These are phyloP conservation scores for Fusarium robinianum DNA, from an alignment of 2,329 filamentous ascomycete genomes.

Conservation along the genomic window DNA sequence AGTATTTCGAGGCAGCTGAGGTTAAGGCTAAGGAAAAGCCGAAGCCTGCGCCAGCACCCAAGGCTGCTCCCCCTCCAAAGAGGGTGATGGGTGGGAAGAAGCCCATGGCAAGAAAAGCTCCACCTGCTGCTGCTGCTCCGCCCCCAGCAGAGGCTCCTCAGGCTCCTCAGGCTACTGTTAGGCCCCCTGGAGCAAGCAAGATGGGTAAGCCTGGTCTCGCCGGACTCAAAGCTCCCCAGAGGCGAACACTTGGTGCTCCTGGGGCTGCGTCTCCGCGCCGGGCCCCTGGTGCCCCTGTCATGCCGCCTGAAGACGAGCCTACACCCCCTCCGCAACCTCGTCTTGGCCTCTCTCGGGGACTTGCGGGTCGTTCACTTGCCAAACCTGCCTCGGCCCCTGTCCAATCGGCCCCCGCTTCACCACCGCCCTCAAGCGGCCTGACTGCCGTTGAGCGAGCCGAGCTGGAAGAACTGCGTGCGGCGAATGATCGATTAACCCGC, in stretches of 20 bases:
- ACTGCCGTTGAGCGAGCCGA: constrained; percentile 86
- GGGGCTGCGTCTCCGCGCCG: constrained; percentile 59
- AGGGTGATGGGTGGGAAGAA: constrained; percentile 52
- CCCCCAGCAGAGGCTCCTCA: constrained; percentile 57
- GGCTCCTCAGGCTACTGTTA: constrained; percentile 62
- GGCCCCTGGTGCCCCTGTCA: constrained; percentile 52
- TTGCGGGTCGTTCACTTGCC: constrained; percentile 82
- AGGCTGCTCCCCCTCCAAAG: constrained; percentile 55
- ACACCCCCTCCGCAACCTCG: constrained; percentile 65
- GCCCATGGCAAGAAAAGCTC: constrained; percentile 52
- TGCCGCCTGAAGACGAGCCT: constrained; percentile 61
- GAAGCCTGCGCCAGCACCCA: constrained; percentile 67
- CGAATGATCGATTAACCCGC: constrained; percentile 77
- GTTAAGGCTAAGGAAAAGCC: constrained; percentile 68
- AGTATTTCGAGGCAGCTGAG: constrained; percentile 72
- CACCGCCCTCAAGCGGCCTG: constrained; percentile 67
- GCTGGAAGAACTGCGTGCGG: constrained; percentile 81
- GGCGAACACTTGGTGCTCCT: constrained; percentile 56
- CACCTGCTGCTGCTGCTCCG: constrained; percentile 47
- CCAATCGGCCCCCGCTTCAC: constrained; percentile 57
- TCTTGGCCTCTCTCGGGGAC: constrained; percentile 72
- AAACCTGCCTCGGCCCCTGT: constrained; percentile 66
- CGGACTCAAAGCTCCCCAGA: constrained; percentile 65
- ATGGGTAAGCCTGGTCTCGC: constrained; percentile 58
- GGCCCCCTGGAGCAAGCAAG: constrained; percentile 54